Conservation (phyloP, 2,329 filamentous ascomycete genomes). For the Colletotrichum sp. region DNA sequence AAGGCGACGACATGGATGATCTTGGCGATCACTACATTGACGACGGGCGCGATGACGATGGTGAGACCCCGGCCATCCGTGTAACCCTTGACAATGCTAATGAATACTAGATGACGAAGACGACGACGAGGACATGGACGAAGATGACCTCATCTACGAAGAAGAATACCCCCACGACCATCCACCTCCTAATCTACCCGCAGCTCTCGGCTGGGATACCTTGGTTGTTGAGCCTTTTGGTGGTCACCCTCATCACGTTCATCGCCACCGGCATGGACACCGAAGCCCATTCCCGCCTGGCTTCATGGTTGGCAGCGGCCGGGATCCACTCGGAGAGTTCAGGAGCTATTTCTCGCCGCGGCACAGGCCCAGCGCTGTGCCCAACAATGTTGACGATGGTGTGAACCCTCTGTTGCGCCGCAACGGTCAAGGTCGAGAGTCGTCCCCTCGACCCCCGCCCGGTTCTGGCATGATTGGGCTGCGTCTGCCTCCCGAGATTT, state of each 20-base stretch:
- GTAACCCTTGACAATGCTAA: constrained; percentile 20
- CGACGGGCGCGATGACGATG: constrained; percentile 65
- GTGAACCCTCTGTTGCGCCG: constrained; percentile 86
- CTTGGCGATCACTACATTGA: constrained; percentile 59
- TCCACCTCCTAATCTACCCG: constrained; percentile 47
- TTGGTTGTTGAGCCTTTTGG: constrained; percentile 56
- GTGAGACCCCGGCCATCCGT: constrained; percentile 33
- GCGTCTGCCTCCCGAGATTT: constrained; percentile 51
- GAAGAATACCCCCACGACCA: constrained; percentile 60
- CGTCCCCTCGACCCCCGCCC: constrained; percentile 51
- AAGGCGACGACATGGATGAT: constrained; percentile 56
- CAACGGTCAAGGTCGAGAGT: constrained; percentile 47
- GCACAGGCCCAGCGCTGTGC: constrained; percentile 57
- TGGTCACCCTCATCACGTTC: constrained; percentile 49
- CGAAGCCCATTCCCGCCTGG: constrained; percentile 66
- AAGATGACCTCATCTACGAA: constrained; percentile 68
- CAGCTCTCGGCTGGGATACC: constrained; percentile 63
- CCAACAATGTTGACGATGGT: constrained; percentile 75
- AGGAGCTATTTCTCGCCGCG: constrained; percentile 55
- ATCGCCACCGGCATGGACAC: constrained; percentile 59
- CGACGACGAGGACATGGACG: constrained; percentile 59
- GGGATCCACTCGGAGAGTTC: constrained; percentile 57
- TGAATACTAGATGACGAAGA: constrained; percentile 41
- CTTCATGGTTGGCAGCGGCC: constrained; percentile 58
- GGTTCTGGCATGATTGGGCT: constrained; percentile 60